Evolutionary conservation across 1,284 basidiomycete species (phyloP).

Genomic region (Cystobasidium pallidum): DNA sequence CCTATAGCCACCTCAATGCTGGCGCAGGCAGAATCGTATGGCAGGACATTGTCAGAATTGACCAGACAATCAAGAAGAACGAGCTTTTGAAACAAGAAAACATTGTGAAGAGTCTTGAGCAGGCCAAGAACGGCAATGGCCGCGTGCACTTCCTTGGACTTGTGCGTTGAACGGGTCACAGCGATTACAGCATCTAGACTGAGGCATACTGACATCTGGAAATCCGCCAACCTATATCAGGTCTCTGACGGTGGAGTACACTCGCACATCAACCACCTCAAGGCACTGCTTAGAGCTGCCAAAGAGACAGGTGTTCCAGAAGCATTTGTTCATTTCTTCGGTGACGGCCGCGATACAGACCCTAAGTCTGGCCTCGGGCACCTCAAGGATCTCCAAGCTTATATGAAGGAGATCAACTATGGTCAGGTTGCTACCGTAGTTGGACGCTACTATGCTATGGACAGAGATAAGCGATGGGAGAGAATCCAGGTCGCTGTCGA

Average conservation of each 20-base stretch:
- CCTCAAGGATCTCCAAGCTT: constrained; percentile 72
- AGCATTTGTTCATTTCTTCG: constrained; percentile 86
- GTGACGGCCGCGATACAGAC: constrained; percentile 86
- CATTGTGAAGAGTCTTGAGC: constrained; percentile 73
- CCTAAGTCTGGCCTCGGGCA: constrained; percentile 76
- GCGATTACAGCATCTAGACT: no score
- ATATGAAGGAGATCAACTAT: constrained; percentile 70
- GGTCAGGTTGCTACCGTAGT: constrained; percentile 73
- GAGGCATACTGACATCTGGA: no score
- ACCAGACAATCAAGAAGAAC: constrained; percentile 82
- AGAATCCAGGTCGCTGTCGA: constrained; percentile 84
- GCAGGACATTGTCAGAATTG: constrained; percentile 92
- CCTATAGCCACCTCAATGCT: constrained; percentile 78
- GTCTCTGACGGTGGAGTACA: constrained; percentile 92
- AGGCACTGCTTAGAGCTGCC: constrained; percentile 81
- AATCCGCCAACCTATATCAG: constrained; percentile 56
- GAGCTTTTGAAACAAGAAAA: constrained; percentile 76
- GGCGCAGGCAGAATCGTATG: constrained; percentile 89
- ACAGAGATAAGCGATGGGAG: constrained; percentile 93
- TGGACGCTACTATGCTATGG: constrained; percentile 92
- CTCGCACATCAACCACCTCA: constrained; percentile 84
- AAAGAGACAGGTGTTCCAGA: constrained; percentile 80
- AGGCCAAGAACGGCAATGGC: constrained; percentile 76
- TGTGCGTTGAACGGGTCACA: constrained; percentile 62
- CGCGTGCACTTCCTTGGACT: constrained; percentile 81